These are phyloP conservation scores for Boletus huronensis DNA, from an alignment of 768 basidiomycete genomes.

Conservation along the genomic window DNA sequence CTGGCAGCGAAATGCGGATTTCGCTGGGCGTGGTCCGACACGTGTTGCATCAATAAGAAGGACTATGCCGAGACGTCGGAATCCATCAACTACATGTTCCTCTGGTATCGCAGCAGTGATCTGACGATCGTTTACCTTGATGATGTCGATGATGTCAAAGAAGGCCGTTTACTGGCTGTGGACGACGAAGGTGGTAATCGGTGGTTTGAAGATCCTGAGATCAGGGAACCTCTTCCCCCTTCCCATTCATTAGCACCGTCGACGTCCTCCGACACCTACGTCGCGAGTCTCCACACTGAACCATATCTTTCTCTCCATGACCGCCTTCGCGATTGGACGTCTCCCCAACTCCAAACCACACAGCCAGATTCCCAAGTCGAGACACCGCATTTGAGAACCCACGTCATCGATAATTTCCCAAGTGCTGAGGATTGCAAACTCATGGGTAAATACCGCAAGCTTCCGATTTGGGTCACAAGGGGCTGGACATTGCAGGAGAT, in stretches of 20 bases:
- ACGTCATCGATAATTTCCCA: constrained; percentile 10
- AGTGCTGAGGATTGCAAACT: not conserved
- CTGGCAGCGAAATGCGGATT: constrained; percentile 26
- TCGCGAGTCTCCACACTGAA: not conserved
- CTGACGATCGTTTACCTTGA: constrained; percentile 29
- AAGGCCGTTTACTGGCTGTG: constrained; percentile 10
- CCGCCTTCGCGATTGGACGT: not conserved
- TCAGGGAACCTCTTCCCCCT: constrained; percentile 10
- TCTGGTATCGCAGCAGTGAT: constrained; percentile 26
- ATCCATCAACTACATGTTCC: constrained; percentile 31
- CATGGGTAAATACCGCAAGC: constrained; percentile 4
- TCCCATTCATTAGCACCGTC: not conserved
- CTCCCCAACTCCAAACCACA: constrained; percentile 5
- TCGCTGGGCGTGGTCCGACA: constrained; percentile 32
- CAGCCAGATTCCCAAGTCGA: constrained; percentile 25
- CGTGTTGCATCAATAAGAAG: constrained; percentile 28
- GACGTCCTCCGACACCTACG: constrained; percentile 1
- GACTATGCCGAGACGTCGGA: constrained; percentile 24
- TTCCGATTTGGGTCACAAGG: constrained; percentile 20
- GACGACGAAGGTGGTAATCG: not conserved
- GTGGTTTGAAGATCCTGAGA: constrained; percentile 21
- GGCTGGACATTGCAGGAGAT: constrained; percentile 30
- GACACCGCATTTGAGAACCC: constrained; percentile 2
- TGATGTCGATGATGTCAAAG: constrained; percentile 23
- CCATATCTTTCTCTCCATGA: constrained; percentile 8